phyloP scores from a whole-genome alignment of 495 filamentous ascomycete species.

The Penicillium robsamsonii region DNA sequence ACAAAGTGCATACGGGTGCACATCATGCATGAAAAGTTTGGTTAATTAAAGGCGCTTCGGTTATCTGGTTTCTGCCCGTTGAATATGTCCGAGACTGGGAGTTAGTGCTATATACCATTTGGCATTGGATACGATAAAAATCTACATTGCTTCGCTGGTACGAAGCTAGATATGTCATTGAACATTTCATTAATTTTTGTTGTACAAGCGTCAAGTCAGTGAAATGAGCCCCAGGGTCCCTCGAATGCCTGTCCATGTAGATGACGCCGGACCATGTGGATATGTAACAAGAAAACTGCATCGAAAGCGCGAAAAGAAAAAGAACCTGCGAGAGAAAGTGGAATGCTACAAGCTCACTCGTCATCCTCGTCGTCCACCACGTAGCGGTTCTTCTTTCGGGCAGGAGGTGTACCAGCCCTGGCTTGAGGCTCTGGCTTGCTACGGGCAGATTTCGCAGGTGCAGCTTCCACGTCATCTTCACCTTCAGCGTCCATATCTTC shows the following conservation, averaged over 20 bases:
- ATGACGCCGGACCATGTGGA: constrained; percentile 14
- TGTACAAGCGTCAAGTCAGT: constrained; percentile 12
- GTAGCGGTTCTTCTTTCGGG: constrained; percentile 47
- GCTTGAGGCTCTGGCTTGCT: constrained; percentile 26
- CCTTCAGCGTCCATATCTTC: constrained; percentile 57
- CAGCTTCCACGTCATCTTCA: constrained; percentile 47
- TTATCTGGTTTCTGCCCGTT: neutral
- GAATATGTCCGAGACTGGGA: neutral
- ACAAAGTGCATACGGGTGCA: neutral
- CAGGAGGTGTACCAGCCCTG: constrained; percentile 34
- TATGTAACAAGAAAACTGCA: constrained; percentile 12
- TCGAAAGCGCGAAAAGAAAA: constrained; percentile 1
- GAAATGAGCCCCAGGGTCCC: constrained; percentile 1
- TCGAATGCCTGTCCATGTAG: constrained; percentile 12
- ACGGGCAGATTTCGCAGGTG: constrained; percentile 23
- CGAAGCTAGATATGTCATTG: constrained; percentile 11
- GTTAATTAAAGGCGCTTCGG: neutral
- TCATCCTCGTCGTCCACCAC: constrained; percentile 50
- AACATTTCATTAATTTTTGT: constrained; percentile 31
- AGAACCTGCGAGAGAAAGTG: neutral
- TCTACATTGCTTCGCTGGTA: constrained; percentile 5
- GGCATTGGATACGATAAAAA: neutral
- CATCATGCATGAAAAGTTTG: neutral
- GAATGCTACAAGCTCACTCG: constrained; percentile 24
- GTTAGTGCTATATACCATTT: neutral